Conservation (phyloP, 78 protist species). For the Parvularia atlantis region DNA sequence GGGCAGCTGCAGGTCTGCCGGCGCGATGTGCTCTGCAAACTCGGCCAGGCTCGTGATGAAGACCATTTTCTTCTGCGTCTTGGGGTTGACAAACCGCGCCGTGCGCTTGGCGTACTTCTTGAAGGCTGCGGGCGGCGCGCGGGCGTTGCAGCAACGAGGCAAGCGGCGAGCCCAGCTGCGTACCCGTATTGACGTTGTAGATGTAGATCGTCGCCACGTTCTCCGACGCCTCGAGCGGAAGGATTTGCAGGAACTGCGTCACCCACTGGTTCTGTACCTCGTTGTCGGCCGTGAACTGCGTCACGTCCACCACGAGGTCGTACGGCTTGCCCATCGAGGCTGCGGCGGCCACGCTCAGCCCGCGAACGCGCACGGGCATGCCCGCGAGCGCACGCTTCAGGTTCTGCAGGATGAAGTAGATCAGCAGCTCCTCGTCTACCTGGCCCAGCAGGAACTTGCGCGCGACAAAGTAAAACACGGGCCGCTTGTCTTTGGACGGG, state of each 20-base stretch:
- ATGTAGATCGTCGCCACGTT: neutral
- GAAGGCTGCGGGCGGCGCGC: neutral
- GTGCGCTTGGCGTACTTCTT: slow-evolving; percentile 30
- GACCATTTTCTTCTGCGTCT: slow-evolving; percentile 16
- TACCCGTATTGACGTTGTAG: neutral
- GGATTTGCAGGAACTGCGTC: neutral
- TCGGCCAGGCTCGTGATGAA: slow-evolving; percentile 7
- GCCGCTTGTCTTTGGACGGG: neutral
- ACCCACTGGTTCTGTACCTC: neutral
- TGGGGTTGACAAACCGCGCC: neutral
- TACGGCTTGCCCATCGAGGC: too few relatives aligned
- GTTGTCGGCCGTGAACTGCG: neutral
- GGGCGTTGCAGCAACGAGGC: too few relatives aligned
- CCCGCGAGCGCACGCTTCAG: neutral
- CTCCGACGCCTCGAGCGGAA: neutral
- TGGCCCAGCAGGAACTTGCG: neutral
- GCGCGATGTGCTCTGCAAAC: slow-evolving; percentile 11
- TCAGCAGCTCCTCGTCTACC: neutral
- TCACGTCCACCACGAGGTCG: neutral
- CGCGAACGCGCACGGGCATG: too few relatives aligned
- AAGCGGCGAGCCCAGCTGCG: too few relatives aligned
- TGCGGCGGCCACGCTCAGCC: too few relatives aligned
- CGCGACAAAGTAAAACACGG: neutral
- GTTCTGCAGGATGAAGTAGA: neutral
- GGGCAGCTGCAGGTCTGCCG: slow-evolving; percentile 26